Conservation (phyloP, 1,139 yeast genomes). For the Kodamaea sp. region DNA sequence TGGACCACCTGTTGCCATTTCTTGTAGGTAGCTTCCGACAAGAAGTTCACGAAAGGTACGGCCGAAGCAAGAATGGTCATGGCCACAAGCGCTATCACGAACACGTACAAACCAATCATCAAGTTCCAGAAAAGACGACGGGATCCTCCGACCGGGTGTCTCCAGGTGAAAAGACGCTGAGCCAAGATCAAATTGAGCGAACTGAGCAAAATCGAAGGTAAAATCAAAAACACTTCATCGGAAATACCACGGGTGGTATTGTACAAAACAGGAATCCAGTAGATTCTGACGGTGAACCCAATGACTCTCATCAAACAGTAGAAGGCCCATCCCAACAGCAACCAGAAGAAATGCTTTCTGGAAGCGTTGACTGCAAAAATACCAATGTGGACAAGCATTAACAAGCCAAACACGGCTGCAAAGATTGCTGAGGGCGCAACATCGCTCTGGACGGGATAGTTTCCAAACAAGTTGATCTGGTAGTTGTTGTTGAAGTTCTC, state of each 20-base stretch:
- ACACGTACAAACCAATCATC: constrained; percentile 33
- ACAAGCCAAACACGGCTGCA: constrained; percentile 28
- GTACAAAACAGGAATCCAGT: constrained; percentile 32
- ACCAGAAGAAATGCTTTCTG: constrained; percentile 39
- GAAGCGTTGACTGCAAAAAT: constrained; percentile 32
- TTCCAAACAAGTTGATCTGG: constrained; percentile 37
- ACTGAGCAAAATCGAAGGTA: constrained; percentile 35
- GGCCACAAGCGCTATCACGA: constrained; percentile 33
- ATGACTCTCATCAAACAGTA: constrained; percentile 30
- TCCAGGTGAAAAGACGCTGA: constrained; percentile 47
- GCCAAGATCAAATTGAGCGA: constrained; percentile 43
- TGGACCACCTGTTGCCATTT: constrained; percentile 32
- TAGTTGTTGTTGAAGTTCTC: constrained; percentile 20
- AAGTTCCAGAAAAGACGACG: constrained; percentile 36
- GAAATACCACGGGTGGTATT: constrained; percentile 30
- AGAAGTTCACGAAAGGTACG: constrained; percentile 34
- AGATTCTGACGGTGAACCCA: constrained; percentile 34
- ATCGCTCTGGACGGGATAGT: constrained; percentile 32
- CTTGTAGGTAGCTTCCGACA: constrained; percentile 22
- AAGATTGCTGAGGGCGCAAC: constrained; percentile 34
- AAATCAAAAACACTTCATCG: constrained; percentile 34
- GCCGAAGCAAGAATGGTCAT: constrained; percentile 37
- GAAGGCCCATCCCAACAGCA: constrained; percentile 34
- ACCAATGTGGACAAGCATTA: constrained; percentile 26
- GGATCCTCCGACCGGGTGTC: constrained; percentile 51